A percentile compares a stretch with the other conserved stretches of the same genome.
phyloP scores from a whole-genome alignment of 2,329 filamentous ascomycete genomes.

The Pseudogymnoascus sp. region DNA sequence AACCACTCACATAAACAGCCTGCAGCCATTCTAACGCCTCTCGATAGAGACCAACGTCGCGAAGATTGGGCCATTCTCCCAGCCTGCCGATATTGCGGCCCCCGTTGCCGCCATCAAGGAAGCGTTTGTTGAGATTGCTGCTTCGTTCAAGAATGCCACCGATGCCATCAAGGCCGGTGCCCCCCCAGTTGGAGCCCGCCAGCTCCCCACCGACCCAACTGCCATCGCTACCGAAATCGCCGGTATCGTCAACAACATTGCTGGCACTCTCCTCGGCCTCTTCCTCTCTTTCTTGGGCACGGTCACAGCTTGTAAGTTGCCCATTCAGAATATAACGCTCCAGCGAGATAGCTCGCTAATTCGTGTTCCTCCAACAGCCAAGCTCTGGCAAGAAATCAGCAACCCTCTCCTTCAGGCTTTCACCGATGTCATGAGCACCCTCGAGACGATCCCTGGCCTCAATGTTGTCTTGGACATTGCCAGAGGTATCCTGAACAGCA shows the following conservation, averaged over 20 bases:
- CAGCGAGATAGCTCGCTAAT: not conserved
- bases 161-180: not conserved
- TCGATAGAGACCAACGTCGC: not conserved
- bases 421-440: not conserved
- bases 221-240: not conserved
- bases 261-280: not conserved
- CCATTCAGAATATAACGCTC: not conserved
- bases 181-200: not conserved
- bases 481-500: not conserved
- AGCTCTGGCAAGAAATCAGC: not conserved
- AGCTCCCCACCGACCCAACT: not conserved
- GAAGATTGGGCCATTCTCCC: not conserved
- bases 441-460: not conserved
- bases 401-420: not conserved
- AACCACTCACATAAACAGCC: not conserved
- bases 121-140: not conserved
- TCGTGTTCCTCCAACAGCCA: not conserved
- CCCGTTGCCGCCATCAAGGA: not conserved
- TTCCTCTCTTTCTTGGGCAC: conserved; percentile 5
- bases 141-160: not conserved
- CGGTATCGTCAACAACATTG: not conserved
- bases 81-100: not conserved
- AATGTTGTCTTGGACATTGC: not conserved
- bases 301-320: not conserved
- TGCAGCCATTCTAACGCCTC: not conserved